Percentiles rank a stretch among this genome's conserved stretches.
Conservation (phyloP, 2,329 filamentous ascomycete species). For the Pseudodiploospora longispora region DNA sequence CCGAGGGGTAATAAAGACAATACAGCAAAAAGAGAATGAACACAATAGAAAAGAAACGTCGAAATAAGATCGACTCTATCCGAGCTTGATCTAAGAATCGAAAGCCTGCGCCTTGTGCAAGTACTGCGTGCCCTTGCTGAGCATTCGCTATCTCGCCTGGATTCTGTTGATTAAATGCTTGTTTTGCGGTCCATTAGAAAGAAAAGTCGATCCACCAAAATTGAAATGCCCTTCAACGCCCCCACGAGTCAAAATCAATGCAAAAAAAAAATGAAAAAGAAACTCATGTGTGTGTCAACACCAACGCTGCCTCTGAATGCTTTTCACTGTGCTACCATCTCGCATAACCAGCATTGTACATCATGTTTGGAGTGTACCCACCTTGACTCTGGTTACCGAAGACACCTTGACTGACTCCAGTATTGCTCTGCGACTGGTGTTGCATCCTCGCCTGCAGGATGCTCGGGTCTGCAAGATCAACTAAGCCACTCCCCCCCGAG, state of each 20-base stretch:
- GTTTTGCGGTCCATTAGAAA: constrained; percentile 20
- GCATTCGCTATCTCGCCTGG: constrained; percentile 19
- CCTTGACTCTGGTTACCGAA: constrained; percentile 86
- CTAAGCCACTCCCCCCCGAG: constrained; percentile 97
- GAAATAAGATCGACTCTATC: constrained; percentile 9
- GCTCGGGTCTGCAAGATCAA: constrained; percentile 99
- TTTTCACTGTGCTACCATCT: constrained; percentile 48
- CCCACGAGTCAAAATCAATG: constrained; percentile 12
- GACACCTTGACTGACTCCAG: constrained; percentile 79
- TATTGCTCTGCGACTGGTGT: constrained; percentile 73
- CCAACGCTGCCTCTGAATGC: constrained; percentile 1
- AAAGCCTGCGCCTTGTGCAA: constrained; percentile 24
- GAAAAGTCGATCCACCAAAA: constrained; percentile 14
- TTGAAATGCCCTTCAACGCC: constrained; percentile 18
- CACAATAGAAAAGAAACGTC: constrained; percentile 9
- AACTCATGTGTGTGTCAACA: background rate
- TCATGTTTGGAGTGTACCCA: constrained; percentile 86
- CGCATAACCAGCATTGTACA: constrained; percentile 67
- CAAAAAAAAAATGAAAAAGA: constrained; percentile 9
- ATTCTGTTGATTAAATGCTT: constrained; percentile 24
- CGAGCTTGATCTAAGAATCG: constrained; percentile 17
- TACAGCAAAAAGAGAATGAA: constrained; percentile 8
- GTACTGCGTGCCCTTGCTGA: constrained; percentile 12
- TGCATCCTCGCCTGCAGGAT: constrained; percentile 98
- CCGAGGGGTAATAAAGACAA: background rate